Evolutionary conservation across 805 yeast genomes (phyloP), one percentile per base, ranked within the genome.

Genomic region (Naumovozyma castellii): DNA sequence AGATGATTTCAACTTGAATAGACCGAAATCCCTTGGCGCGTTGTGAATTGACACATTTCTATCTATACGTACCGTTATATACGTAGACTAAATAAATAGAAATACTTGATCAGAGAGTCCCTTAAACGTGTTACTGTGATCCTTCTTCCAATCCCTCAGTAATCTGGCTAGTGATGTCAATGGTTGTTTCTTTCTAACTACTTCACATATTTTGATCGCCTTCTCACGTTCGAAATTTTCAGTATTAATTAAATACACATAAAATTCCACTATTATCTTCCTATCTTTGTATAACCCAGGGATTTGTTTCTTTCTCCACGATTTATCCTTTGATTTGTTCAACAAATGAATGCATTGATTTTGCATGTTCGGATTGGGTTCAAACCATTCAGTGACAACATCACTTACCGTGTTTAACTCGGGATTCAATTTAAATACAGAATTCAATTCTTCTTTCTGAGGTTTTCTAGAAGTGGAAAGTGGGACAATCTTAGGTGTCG

Each of bases 371-470:
- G 60, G 56, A 37, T 57, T 57, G 18, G 64, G 64, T 8, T 61
- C 54, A 31, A 57, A 59, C 62, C 62, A 59, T 44, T 59, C 64
- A 15, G 53, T 38, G n/a, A 57, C 45, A 1, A 59, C 44, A 17
- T 43, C 57, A 35, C 57, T 57, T 14, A 57, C 49, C 12, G 49
- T 36, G 30, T 43, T 39, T 13, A 53, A 40, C 14, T 40, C 31
- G 3, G 51, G 39, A 31, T 51, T 43, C 42, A 58, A 40, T 12
- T 36, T 34, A 34, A 57, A 57, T 3, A n/a, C 20, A 8, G 20
- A 14, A 18, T 27, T 35, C 15, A 16, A 35, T 12, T 25, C 18
- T 20, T 42, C 41, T 5, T 28, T 35, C 13, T 18, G 5, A 5
- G 25, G 5, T 6, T 18, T 8, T 10, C 9, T 12, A 12, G 22